Evolutionary conservation across 192 early-diverging fungal genomes (phyloP).

Genomic region (Dissophora globulifera): DNA sequence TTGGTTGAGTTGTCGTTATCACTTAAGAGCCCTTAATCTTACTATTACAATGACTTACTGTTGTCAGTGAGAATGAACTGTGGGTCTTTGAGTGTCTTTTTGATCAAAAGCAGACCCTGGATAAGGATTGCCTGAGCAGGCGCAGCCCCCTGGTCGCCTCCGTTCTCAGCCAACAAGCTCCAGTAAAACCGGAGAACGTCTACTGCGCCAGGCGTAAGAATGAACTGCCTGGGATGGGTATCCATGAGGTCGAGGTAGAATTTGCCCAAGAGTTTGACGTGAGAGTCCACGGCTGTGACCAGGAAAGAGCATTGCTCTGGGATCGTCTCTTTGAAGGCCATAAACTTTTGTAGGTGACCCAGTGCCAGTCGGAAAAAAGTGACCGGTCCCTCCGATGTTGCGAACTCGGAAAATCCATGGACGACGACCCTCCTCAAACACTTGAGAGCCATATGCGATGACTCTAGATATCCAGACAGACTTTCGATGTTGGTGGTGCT

Average conservation of each 20-base stretch:
- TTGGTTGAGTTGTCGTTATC: neutral
- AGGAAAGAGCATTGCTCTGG: slow-evolving; percentile 52
- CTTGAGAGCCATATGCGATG: slow-evolving; percentile 75
- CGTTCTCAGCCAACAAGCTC: slow-evolving; percentile 59
- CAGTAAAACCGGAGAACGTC: slow-evolving; percentile 83
- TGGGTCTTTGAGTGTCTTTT: slow-evolving; percentile 70
- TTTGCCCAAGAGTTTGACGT: slow-evolving; percentile 79
- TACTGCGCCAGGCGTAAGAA: slow-evolving; percentile 65
- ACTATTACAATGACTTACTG: slow-evolving; percentile 24
- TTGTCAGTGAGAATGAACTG: slow-evolving; percentile 46
- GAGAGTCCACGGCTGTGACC: slow-evolving; percentile 46
- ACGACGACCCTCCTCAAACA: slow-evolving; percentile 81
- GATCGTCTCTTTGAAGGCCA: slow-evolving; percentile 47
- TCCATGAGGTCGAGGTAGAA: slow-evolving; percentile 81
- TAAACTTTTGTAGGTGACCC: slow-evolving; percentile 67
- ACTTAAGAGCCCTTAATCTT: slow-evolving; percentile 9
- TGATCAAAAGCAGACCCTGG: slow-evolving; percentile 78
- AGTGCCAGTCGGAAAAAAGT: slow-evolving; percentile 59
- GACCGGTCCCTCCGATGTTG: slow-evolving; percentile 66
- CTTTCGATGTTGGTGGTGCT: slow-evolving; percentile 54
- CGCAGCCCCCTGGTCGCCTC: slow-evolving; percentile 23
- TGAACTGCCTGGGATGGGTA: slow-evolving; percentile 71
- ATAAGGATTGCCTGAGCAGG: slow-evolving; percentile 61
- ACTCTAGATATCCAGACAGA: slow-evolving; percentile 60
- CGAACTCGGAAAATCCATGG: slow-evolving; percentile 74